Base-by-base conservation (phyloP, 495 filamentous ascomycete genomes). In the Choiromyces venosus region DNA sequence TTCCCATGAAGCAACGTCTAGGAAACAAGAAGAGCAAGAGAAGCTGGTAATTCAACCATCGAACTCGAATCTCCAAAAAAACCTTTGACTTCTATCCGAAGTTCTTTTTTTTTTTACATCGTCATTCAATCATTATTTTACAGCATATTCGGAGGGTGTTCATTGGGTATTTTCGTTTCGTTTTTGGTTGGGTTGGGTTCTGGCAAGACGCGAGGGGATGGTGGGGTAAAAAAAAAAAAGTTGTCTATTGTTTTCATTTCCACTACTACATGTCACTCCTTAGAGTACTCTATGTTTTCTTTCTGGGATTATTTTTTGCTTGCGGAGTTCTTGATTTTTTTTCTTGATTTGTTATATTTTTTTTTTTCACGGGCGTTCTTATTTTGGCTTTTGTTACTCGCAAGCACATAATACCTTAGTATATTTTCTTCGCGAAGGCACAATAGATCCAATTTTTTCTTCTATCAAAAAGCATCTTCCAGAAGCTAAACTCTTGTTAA, bases 1-100 rank as follows among this genome's bases (percentile, higher is more conserved):
- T 67, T 46, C 67, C 75, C 3, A 77, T 77, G 75, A 77, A 73
- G 74, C 66, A 77, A 33, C 75, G 75, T n/a, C 38, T 77, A 70
- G 72, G 66, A 38, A 77, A 77, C 52, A 64, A 66, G 42, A 77
- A 71, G 70, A 72, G 56, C 56, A 77, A 70, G 74, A 77, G 76
- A 65, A 74, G 65, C 52, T 75, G 72, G 52, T 75, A 69, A 44
- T 61, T 33, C 52, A 33, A 61, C 25, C 52, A 33, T 33, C 33
- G 3, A 61, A 33, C 25, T 33, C 52, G 52, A 29, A 29, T 29
- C n/a, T 61, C 52, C n/a, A 67, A 33, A 56, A 36, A 66, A 29
- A 35, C 44, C 18, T 37, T 69, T 64, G 44, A 61, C 19, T 37
- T 69, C 52, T 4, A 40, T 6, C n/a, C 66, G 14, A 12, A 35